phyloP scores from a whole-genome alignment of 2,329 filamentous ascomycete genomes.

The Colletotrichum australisinense region DNA sequence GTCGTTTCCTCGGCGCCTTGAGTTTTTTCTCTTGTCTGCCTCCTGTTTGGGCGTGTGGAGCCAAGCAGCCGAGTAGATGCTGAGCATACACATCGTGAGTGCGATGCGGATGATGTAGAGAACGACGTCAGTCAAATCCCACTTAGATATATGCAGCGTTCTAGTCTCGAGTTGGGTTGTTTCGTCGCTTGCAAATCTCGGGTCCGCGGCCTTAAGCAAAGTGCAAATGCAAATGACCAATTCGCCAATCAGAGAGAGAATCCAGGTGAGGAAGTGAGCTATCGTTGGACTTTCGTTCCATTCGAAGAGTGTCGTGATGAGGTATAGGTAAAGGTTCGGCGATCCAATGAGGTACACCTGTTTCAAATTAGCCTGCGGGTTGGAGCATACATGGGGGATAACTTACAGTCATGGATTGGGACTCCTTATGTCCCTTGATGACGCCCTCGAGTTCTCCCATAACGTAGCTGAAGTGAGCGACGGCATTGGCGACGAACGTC shows the following conservation, averaged over 20 bases:
- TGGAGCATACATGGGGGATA: conserved; percentile 11
- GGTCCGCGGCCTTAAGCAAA: conserved; percentile 69
- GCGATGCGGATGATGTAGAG: conserved; percentile 77
- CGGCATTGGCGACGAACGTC: conserved; percentile 81
- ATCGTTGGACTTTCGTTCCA: conserved; percentile 83
- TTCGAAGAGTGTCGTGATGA: conserved; percentile 89
- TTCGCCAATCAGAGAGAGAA: conserved; percentile 78
- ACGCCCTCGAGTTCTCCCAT: conserved; percentile 26
- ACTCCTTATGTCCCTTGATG: conserved; percentile 23
- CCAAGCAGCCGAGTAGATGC: conserved; percentile 57
- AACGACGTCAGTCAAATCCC: conserved; percentile 74
- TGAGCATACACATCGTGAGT: conserved; percentile 70
- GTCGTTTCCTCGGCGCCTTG: conserved; percentile 66
- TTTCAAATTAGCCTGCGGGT: conserved; percentile 21
- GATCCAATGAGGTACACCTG: conserved; percentile 89
- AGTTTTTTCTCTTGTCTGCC: conserved; percentile 48
- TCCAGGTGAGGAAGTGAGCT: conserved; percentile 85
- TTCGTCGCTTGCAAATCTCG: conserved; percentile 39
- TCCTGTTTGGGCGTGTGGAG: conserved; percentile 53
- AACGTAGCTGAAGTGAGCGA: conserved; percentile 52
- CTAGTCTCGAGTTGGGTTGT: neutral
- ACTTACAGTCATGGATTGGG: conserved; percentile 31
- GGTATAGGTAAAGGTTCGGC: conserved; percentile 87
- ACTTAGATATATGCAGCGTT: conserved; percentile 43
- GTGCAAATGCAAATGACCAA: conserved; percentile 76